A percentile compares a stretch with the other conserved stretches of the same genome.
Evolutionary conservation across 495 filamentous ascomycete genomes (phyloP).

Genomic region (Hyaloscypha finlandica): DNA sequence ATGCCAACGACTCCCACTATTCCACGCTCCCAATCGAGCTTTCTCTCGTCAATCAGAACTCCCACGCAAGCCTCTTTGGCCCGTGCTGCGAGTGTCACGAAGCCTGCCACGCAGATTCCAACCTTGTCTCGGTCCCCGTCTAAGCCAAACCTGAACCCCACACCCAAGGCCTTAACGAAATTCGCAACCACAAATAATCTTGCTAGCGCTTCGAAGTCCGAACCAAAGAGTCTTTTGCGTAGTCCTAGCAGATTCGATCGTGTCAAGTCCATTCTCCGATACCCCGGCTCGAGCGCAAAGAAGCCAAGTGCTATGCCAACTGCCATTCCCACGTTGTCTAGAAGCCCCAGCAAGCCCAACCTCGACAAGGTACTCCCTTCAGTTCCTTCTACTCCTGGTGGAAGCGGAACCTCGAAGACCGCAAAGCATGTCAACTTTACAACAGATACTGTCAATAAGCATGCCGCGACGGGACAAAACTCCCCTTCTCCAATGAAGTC

Average conservation of each 20-base stretch:
- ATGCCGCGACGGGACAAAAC: conserved; percentile 38
- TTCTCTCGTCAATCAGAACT: conserved; percentile 60
- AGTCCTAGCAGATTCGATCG: conserved; percentile 44
- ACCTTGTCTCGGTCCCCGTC: conserved; percentile 35
- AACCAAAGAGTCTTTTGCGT: conserved; percentile 19
- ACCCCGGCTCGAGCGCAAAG: conserved; percentile 40
- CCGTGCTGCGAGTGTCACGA: conserved; percentile 61
- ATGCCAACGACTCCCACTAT: conserved; percentile 39
- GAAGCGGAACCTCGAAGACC: conserved; percentile 31
- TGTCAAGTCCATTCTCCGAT: conserved; percentile 52
- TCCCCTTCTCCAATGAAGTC: conserved; percentile 54
- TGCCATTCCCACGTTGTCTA: conserved; percentile 36
- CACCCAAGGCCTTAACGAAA: conserved; percentile 27
- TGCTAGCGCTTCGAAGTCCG: conserved; percentile 15
- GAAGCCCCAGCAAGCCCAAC: conserved; percentile 44
- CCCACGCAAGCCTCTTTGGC: conserved; percentile 80
- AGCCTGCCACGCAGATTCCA: conserved; percentile 41
- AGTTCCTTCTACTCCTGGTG: conserved; percentile 50
- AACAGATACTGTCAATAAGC: conserved; percentile 39
- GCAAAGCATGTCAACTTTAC: conserved; percentile 45
- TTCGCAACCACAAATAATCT: conserved; percentile 44
- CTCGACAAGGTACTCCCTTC: conserved; percentile 46
- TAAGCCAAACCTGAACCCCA: conserved; percentile 24
- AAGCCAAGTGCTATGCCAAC: conserved; percentile 37
- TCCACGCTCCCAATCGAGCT: conserved; percentile 37